phyloP scores from a whole-genome alignment of 805 yeast species.

The Ogataea naganishii region DNA sequence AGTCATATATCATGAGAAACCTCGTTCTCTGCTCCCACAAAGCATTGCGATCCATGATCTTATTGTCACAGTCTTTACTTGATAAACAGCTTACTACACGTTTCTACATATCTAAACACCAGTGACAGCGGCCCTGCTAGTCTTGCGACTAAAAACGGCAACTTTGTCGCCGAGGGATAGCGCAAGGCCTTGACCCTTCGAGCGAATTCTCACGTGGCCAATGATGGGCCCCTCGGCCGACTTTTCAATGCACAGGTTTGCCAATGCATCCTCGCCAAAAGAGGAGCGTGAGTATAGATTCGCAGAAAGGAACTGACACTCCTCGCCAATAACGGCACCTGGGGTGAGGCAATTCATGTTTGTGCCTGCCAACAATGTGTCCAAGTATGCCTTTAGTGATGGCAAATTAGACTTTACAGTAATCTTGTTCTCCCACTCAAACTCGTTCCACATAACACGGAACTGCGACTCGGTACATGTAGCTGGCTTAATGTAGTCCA shows the following conservation, averaged over 20 bases:
- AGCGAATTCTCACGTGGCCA: conserved; percentile 93
- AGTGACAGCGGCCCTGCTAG: conserved; percentile 27
- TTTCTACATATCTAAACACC: too few species aligned
- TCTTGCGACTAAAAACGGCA: conserved; percentile 67
- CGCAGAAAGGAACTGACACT: conserved; percentile 88
- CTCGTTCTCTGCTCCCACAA: too few species aligned
- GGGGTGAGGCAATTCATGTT: conserved; percentile 93
- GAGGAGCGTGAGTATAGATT: conserved; percentile 86
- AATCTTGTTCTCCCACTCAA: conserved; percentile 99
- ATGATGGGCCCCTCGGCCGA: conserved; percentile 64
- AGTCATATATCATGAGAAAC: too few species aligned
- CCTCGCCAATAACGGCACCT: conserved; percentile 82
- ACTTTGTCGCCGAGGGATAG: conserved; percentile 90
- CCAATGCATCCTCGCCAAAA: conserved; percentile 96
- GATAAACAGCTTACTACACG: too few species aligned
- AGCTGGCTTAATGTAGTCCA: conserved; percentile 98
- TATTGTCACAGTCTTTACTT: too few species aligned
- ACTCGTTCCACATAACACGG: conserved; percentile 98
- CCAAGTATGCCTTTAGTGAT: conserved; percentile 69
- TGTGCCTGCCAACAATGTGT: conserved; percentile 68
- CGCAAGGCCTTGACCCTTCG: conserved; percentile 97
- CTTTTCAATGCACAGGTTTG: conserved; percentile 89
- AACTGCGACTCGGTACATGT: conserved; percentile 79
- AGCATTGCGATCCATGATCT: too few species aligned
- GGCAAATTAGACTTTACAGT: conserved; percentile 66